phyloP scores from a whole-genome alignment of 2,329 filamentous ascomycete species.

The Fusarium continuum region DNA sequence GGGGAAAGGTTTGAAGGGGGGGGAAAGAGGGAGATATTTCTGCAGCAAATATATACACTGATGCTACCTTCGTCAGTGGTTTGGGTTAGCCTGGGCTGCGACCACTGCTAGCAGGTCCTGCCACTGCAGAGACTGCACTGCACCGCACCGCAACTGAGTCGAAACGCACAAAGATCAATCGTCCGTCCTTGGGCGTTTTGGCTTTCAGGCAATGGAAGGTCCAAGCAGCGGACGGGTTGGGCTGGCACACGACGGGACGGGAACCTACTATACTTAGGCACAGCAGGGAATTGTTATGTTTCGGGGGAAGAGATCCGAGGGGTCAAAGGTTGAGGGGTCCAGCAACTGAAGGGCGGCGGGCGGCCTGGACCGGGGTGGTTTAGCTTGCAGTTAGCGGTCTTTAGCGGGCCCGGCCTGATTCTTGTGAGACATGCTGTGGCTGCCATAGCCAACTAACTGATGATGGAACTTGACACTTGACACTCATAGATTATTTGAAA shows the following conservation, averaged over 20 bases:
- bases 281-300: background rate
- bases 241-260: slow-evolving; percentile 14
- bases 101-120: slow-evolving; percentile 15
- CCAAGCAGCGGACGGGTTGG: slow-evolving; percentile 8
- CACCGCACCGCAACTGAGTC: slow-evolving; percentile 14
- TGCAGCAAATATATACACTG: no score
- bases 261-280: no score
- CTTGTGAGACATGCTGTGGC: slow-evolving; percentile 7
- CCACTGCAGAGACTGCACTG: background rate
- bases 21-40: background rate
- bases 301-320: slow-evolving; percentile 13
- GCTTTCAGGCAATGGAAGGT: slow-evolving; percentile 8
- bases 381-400: slow-evolving; percentile 1
- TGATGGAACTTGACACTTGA: background rate
- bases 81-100: background rate
- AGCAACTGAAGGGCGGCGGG: slow-evolving; percentile 20
- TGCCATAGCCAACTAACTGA: background rate
- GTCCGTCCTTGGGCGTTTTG: slow-evolving; percentile 21
- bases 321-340: slow-evolving; percentile 20
- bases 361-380: slow-evolving; percentile 28
- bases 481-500: no score
- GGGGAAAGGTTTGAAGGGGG: no score
- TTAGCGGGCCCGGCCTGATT: background rate
- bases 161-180: slow-evolving; percentile 29
- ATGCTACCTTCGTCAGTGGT: no score